Base-by-base conservation (phyloP, 1,284 basidiomycete genomes). In the Papiliotrema laurentii region DNA sequence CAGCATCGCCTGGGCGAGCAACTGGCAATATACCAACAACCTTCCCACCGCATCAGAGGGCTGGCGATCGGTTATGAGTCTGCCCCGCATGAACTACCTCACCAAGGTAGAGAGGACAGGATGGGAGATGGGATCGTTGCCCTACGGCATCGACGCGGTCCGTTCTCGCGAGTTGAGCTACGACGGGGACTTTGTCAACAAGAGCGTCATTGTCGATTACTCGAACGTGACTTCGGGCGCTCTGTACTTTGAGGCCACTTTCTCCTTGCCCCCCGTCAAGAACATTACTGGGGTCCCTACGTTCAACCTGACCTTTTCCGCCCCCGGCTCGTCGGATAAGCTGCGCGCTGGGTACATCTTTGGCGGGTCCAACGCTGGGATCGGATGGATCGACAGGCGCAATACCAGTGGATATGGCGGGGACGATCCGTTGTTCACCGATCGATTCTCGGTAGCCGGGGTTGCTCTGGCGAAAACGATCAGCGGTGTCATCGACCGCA, bases 21-120 rank as follows among this genome's bases (percentile, higher is more conserved):
- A 76, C 60, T 74, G 72, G 73, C 65, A 72, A 56, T 76, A 76
- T 62, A 61, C 69, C 30, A 51, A 73, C 38, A 49, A 54, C 14
- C 69, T 69, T 3, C 75, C 75, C 14, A 75, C 74, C 1, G 65
- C 35, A 4, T 30, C 21, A 5, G 65, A 67, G 38, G 68, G 68
- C 7, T 76, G 68, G 68, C 59, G 75, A 21, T 69, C 66, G 41
- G 60, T 65, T 25, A 71, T 75, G 68, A 59, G 56, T 18, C 53
- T 61, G 18, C 69, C 58, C 38, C 65, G 56, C 51, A 59, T 41
- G 45, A 69, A 63, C 51, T 72, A 47, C 55, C 54, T 63, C 39
- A 61, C 55, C 40, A 67, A 69, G 51, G 56, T 57, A 27, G 57
- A 59, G 22, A 42, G 64, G 5, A 64, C 61, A 25, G 68, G 69